phyloP scores from a whole-genome alignment of 768 basidiomycete species.

The Auriscalpium vulgare region DNA sequence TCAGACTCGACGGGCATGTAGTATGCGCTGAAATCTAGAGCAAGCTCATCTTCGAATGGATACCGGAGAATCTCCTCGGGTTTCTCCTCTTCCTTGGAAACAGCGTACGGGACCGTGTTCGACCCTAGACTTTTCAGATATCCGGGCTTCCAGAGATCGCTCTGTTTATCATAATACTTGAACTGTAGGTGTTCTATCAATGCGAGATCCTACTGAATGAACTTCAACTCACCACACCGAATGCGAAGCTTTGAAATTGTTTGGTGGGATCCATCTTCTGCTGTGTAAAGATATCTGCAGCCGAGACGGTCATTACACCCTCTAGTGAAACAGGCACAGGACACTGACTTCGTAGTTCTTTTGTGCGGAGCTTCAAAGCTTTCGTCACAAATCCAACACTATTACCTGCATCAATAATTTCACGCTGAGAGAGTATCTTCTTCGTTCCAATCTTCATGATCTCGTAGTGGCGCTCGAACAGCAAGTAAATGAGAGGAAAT shows the following conservation, averaged over 20 bases:
- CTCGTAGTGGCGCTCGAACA: constrained; percentile 5
- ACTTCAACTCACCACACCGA: neutral
- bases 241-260: neutral
- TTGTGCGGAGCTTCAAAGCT: neutral
- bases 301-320: neutral
- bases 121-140: neutral
- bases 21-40: too few relatives aligned
- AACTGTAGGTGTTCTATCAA: neutral
- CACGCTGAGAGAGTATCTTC: neutral
- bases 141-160: neutral
- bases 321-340: neutral
- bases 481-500: constrained; percentile 1
- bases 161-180: neutral
- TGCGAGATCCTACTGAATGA: neutral
- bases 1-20: too few relatives aligned
- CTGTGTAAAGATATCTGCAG: neutral
- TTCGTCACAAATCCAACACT: neutral
- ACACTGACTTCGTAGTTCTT: neutral
- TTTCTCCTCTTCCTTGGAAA: neutral
- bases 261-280: neutral
- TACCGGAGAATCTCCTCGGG: neutral
- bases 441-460: neutral
- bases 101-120: neutral
- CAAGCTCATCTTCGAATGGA: neutral
- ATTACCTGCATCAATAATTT: neutral